Evolutionary conservation across 1,284 basidiomycete genomes (phyloP), one percentile per base, ranked within the genome.

Genomic region (Heterobasidion annosum): DNA sequence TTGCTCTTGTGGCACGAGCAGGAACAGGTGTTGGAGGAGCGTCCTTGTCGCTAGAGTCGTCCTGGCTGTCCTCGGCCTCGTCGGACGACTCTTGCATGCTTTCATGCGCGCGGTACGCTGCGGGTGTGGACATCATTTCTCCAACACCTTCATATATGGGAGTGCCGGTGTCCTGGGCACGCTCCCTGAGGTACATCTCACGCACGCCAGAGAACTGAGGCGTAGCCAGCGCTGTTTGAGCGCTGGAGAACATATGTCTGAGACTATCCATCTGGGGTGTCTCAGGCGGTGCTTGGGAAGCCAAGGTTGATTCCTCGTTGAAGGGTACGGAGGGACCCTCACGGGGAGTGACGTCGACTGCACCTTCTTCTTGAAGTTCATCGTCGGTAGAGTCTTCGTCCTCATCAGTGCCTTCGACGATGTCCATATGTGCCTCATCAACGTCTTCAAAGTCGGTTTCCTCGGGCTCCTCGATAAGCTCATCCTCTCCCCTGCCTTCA

Each of bases 41-140:
- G 19, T 35, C 44, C 43, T 34, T 16, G 25, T 19, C 51, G 25
- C 48, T 50, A 15, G 49, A 40, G 12, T 40, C 37, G 2, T 40
- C 50, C n/a, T 42, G 43, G 12, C 34, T 43, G 34, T 25, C 47
- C 46, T 8, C 44, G 35, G 13, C 47, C 25, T 35, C 34, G 16
- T n/a, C 33, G 3, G 34, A 42, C 15, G 18, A 42, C 19, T 42
- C 47, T 10, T 54, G 49, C 2, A 25, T 32, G 18, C 16, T 34
- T 34, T 59, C 56, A 33, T 56, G 45, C 2, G 56, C 48, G 12
- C 48, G 56, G 54, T 63, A 62, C 7, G 54, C 66, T 1, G 53
- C 62, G 10, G 72, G 70, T 1, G 69, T 69, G 6, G 59, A 55
- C 40, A 72, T 59, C 65, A 72, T 69, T 55, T 70, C 67, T 0